Base-by-base conservation (phyloP, 2,329 filamentous ascomycete species). In the Xylariaceae sp. region DNA sequence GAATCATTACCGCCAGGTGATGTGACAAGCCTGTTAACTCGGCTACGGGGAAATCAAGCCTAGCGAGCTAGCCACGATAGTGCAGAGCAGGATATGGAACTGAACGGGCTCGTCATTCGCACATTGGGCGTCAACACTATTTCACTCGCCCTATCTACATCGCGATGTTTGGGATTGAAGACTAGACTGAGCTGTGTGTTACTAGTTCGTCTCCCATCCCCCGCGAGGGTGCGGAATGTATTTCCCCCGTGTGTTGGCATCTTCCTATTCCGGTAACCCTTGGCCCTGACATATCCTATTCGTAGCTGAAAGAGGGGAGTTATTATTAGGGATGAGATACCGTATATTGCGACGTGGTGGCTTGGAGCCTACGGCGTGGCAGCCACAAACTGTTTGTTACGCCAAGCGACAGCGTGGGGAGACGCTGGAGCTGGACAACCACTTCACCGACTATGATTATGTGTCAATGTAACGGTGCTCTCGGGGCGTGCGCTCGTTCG, bases 341-440 rank as follows among this genome's bases (percentile, higher is more conserved):
- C 18, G n/a, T 42, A 44, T 35, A 45, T 41, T 55, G 53, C 27
- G 43, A 52, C 53, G 35, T 47, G 24, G 47, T 47, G 47, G 47
- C 53, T 51, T 50, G 46, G 16, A 36, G 40, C 39, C 23, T 45
- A 23, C 27, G 21, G 44, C 32, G 32, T 33, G 21, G 46, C n/a
- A 15, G 35, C 20, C 20, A 18, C 20, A 50, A 11, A 21, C 39
- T 39, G 32, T 32, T 39, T 39, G 24, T 49, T 35, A 13, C 18
- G 27, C 3, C 42, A 47, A 48, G 48, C 42, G 42, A 55, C 36
- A 32, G 15, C 20, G 23, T 52, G 48, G 48, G 30, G 33, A 13
- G 42, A 45, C 23, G 26, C 33, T 27, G 48, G 43, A 53, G 36
- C 27, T 46, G 37, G 37, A 48, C 42, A 32, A 43, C 35, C n/a